Base-by-base conservation (phyloP, 768 basidiomycete species). In the Crepidotus variabilis region DNA sequence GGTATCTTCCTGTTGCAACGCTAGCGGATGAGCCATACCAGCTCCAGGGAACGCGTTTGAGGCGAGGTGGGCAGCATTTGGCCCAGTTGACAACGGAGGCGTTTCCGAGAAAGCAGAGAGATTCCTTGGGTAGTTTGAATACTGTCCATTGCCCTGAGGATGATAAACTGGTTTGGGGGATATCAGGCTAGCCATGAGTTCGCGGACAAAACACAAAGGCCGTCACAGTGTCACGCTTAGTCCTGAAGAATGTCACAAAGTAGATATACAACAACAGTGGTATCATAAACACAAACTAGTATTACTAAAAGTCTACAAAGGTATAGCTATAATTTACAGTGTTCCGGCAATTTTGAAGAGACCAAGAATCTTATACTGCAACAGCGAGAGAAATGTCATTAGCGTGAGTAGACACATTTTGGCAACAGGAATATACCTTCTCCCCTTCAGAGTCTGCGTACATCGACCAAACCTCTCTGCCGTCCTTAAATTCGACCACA, bases 371-470 rank as follows among this genome's bases (percentile, higher is more conserved):
- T 73, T 75, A 63, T 75, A 76, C 78, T 82, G 51, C 1, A 56
- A 5, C 50, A n/a, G n/a, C n/a, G n/a, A n/a, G n/a, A 54, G n/a
- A n/a, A 22, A 47, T 28, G 3, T 28, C 8, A 4, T 28, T 28
- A 28, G 28, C 28, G 28, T 23, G 22, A 46, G 43, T 33, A 63
- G 51, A 16, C 21, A 45, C n/a, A 56, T 10, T 43, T 52, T 46
- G 20, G 49, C 18, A 52, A 34, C 23, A 48, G 16, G 32, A 50
- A 46, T 14, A 8, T 55, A 79, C 84, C 77, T 87, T 87, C 56
- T 86, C 85, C 58, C 82, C 78, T 66, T 84, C 84, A 20, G 78
- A 77, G 64, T 87, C 86, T 6, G 83, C 73, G 56, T 75, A 88
- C 72, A 87, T 72, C 39, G 79, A 72, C 84, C 85, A 87, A 14